phyloP scores from a whole-genome alignment of 495 filamentous ascomycete genomes.

The Xylaria bambusicola region DNA sequence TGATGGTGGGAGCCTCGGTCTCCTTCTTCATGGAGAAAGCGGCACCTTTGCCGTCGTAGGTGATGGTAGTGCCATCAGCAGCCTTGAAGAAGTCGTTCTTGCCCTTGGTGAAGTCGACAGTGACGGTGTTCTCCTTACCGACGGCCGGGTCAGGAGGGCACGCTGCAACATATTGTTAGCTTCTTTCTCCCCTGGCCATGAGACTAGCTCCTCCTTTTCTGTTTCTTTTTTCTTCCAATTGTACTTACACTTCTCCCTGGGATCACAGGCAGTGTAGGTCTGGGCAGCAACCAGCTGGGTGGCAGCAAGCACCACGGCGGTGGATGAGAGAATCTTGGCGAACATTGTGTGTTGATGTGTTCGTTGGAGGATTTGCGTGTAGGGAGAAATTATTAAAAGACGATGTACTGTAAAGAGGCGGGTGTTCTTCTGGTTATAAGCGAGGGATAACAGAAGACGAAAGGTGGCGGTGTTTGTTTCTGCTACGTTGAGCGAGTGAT shows the following conservation, averaged over 20 bases:
- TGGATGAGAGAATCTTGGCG: constrained; percentile 40
- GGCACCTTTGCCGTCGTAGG: constrained; percentile 68
- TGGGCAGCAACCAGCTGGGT: constrained; percentile 60
- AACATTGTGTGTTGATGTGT: constrained; percentile 34
- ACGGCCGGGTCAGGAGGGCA: constrained; percentile 79
- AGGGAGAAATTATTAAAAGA: constrained; percentile 4
- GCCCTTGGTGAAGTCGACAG: constrained; percentile 82
- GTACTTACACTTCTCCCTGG: constrained; percentile 63
- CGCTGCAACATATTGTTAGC: constrained; percentile 23
- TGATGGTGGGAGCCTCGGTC: constrained; percentile 77
- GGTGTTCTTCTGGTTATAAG: constrained; percentile 12
- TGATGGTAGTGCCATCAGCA: constrained; percentile 60
- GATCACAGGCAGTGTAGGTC: constrained; percentile 77
- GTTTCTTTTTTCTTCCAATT: not conserved
- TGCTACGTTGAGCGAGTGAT: constrained; percentile 23
- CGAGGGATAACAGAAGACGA: constrained; percentile 11
- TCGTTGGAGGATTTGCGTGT: not conserved
- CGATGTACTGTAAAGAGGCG: constrained; percentile 4
- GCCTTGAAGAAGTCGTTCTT: constrained; percentile 65
- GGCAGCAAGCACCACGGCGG: constrained; percentile 46
- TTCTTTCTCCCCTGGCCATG: not conserved
- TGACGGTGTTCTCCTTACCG: constrained; percentile 54
- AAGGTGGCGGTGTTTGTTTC: constrained; percentile 8
- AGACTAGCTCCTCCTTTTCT: not conserved
- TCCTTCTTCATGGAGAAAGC: constrained; percentile 73